Evolutionary conservation across 179 eudicot species (phyloP).

Genomic region (Carnegiea gigantea): DNA sequence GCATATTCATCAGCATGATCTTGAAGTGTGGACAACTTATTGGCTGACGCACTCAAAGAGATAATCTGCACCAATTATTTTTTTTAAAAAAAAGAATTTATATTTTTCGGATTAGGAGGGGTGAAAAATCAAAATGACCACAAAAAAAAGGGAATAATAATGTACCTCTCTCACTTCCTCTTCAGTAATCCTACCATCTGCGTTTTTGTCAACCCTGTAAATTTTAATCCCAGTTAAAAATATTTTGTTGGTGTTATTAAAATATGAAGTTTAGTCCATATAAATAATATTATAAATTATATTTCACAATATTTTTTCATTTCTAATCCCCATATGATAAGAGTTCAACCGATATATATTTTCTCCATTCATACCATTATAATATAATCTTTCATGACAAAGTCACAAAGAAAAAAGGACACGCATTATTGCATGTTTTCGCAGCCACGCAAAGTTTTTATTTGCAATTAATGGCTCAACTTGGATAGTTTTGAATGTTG

Average conservation of each 20-base stretch:
- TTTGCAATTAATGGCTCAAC: neutral
- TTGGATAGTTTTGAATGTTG: neutral
- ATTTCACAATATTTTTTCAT: too few relatives aligned
- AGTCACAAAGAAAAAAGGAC: too few relatives aligned
- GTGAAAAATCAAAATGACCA: neutral
- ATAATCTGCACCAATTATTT: constrained; percentile 38
- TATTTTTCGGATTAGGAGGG: too few relatives aligned
- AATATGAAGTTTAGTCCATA: neutral
- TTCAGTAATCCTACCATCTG: constrained; percentile 87
- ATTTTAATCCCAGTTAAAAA: neutral
- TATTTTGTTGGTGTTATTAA: too few relatives aligned
- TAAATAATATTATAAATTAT: too few relatives aligned
- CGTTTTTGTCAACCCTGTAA: constrained; percentile 92
- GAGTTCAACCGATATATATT: too few relatives aligned
- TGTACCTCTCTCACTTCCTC: constrained; percentile 87
- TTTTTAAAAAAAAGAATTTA: neutral
- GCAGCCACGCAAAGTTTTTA: neutral
- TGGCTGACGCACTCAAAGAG: constrained; percentile 55
- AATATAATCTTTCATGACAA: too few relatives aligned
- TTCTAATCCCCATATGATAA: too few relatives aligned
- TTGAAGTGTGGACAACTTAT: constrained; percentile 50
- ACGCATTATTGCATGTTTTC: neutral
- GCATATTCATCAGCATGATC: constrained; percentile 18
- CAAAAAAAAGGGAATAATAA: neutral
- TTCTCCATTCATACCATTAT: too few relatives aligned